phyloP scores from a whole-genome alignment of 2,329 filamentous ascomycete genomes.

The Colletotrichum sp. region DNA sequence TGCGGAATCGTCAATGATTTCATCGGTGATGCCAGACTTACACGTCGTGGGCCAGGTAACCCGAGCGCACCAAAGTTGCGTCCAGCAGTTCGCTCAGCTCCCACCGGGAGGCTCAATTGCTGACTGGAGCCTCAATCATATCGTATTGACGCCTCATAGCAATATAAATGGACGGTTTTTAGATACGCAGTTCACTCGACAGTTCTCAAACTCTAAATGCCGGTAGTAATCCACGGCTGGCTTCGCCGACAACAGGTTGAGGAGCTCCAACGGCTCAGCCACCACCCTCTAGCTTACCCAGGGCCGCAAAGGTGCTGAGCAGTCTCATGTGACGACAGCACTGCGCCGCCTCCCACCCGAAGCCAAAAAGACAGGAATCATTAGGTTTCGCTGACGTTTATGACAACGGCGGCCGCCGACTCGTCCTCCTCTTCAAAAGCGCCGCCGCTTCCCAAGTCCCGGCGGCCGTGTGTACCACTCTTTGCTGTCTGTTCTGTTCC shows the following conservation, averaged over 20 bases:
- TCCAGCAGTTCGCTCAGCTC: not conserved
- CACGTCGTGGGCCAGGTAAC: not conserved
- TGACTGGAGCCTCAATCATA: not conserved
- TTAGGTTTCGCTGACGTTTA: not conserved
- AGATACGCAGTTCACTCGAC: too few relatives aligned
- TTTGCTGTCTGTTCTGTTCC: not conserved
- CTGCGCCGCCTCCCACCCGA: not conserved
- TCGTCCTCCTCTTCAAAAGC: not conserved
- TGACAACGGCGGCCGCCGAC: not conserved
- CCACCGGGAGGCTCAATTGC: not conserved
- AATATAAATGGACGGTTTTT: not conserved
- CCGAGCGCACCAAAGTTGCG: not conserved
- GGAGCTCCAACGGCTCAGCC: not conserved
- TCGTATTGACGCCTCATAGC: not conserved
- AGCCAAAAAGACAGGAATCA: not conserved
- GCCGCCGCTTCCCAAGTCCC: not conserved
- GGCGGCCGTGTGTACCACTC: not conserved
- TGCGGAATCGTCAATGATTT: not conserved
- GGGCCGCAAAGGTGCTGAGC: not conserved
- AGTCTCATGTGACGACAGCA: not conserved
- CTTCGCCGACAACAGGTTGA: not conserved
- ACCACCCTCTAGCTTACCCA: not conserved
- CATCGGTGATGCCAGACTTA: not conserved
- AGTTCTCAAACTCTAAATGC: not conserved
- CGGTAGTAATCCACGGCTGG: not conserved